Percentiles rank a stretch among this genome's conserved stretches.
These are phyloP conservation scores for Coniophora puteana DNA, from an alignment of 1,284 basidiomycete species.

Conservation along the genomic window DNA sequence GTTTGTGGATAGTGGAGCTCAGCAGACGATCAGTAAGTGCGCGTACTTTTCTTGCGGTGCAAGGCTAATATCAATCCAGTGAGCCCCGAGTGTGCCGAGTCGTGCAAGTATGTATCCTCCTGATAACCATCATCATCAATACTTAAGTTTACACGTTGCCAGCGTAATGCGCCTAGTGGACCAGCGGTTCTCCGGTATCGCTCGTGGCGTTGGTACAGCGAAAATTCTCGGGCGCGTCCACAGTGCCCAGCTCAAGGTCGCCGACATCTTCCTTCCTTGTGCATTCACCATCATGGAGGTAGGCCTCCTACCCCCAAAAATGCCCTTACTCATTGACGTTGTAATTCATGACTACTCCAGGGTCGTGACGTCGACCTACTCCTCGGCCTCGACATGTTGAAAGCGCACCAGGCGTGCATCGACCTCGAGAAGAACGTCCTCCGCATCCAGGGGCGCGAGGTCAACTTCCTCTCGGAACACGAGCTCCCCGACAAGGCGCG, in stretches of 20 bases:
- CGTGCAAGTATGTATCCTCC: constrained; percentile 69
- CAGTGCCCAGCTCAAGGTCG: constrained; percentile 88
- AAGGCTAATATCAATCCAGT: constrained; percentile 51
- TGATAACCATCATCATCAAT: background rate
- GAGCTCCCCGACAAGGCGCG: constrained; percentile 85
- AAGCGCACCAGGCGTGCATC: constrained; percentile 94
- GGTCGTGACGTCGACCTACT: constrained; percentile 91
- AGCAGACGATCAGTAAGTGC: constrained; percentile 88
- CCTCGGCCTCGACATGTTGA: constrained; percentile 97
- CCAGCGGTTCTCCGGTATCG: constrained; percentile 84
- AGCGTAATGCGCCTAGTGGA: constrained; percentile 94
- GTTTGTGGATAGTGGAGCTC: constrained; percentile 97
- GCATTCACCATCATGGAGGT: constrained; percentile 96
- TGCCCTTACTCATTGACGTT: background rate
- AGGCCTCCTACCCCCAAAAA: constrained; percentile 12
- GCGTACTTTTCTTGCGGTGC: constrained; percentile 1
- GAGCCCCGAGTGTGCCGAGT: constrained; percentile 92
- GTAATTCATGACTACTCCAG: constrained; percentile 32
- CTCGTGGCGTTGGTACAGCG: constrained; percentile 94
- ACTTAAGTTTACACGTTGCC: constrained; percentile 5
- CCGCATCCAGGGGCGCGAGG: constrained; percentile 83
- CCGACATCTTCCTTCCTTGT: constrained; percentile 82
- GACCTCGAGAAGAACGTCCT: constrained; percentile 88
- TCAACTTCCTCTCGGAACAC: constrained; percentile 90
- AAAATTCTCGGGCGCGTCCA: constrained; percentile 94